These are phyloP conservation scores for Fusarium sublunatum DNA, from an alignment of 2,329 filamentous ascomycete genomes.

Conservation along the genomic window DNA sequence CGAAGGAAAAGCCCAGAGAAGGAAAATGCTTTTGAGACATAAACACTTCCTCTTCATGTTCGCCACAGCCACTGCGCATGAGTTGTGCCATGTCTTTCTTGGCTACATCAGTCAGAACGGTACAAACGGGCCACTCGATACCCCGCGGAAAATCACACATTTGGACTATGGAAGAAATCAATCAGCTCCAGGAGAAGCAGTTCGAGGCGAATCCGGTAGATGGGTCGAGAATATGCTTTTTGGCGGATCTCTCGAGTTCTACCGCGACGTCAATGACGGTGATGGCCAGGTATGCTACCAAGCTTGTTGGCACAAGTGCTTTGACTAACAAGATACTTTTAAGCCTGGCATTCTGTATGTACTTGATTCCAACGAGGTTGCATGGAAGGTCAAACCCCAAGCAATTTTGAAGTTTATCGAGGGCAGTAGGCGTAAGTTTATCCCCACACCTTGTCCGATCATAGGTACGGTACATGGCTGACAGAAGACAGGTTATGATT, in stretches of 20 bases:
- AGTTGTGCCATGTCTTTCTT: constrained; percentile 22
- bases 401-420: constrained; percentile 4
- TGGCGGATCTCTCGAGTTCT: constrained; percentile 22
- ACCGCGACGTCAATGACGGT: constrained; percentile 10
- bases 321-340: not conserved
- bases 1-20: not conserved
- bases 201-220: constrained; percentile 15
- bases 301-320: not conserved
- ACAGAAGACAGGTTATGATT: not conserved
- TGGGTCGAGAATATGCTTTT: constrained; percentile 18
- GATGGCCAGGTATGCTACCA: constrained; percentile 1
- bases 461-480: not conserved
- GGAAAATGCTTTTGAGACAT: not conserved
- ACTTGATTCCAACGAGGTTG: not conserved
- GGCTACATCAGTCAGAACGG: constrained; percentile 11
- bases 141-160: constrained; percentile 8
- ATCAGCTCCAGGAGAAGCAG: not conserved
- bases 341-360: constrained; percentile 6
- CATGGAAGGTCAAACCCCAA: not conserved
- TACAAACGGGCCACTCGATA: not conserved
- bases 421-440: not conserved
- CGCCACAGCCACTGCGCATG: constrained; percentile 8
- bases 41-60: constrained; percentile 21
- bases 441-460: not conserved
- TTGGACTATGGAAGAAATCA: constrained; percentile 1